These are phyloP conservation scores for Gyromitra esculenta DNA, from an alignment of 2,329 filamentous ascomycete genomes.

Conservation along the genomic window DNA sequence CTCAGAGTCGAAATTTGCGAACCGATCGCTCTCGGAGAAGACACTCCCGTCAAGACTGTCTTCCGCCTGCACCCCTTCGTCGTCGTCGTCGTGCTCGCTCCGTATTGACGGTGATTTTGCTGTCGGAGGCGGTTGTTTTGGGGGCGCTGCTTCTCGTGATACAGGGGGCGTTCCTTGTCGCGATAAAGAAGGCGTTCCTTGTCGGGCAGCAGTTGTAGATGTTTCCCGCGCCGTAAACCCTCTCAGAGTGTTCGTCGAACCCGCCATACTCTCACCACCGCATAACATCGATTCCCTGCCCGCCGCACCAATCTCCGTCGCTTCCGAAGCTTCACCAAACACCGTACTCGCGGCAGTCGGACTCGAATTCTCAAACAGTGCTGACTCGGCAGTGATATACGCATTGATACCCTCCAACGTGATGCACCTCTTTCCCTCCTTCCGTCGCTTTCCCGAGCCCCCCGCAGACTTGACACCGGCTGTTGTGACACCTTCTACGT, in stretches of 20 bases:
- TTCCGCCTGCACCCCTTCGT: conserved; percentile 19
- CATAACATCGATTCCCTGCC: conserved; percentile 33
- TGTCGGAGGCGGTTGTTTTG: neutral
- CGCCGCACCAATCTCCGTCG: conserved; percentile 33
- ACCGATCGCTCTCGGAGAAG: conserved; percentile 42
- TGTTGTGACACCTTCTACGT: conserved; percentile 66
- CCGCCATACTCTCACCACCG: conserved; percentile 19
- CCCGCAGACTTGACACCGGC: conserved; percentile 7
- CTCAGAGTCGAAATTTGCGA: conserved; percentile 43
- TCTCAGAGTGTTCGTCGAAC: conserved; percentile 37
- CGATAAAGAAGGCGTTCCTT: neutral
- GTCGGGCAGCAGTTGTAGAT: neutral
- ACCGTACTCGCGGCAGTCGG: conserved; percentile 38
- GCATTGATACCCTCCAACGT: conserved; percentile 50
- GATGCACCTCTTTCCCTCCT: conserved; percentile 54
- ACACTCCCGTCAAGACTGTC: conserved; percentile 21
- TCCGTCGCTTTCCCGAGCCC: conserved; percentile 35
- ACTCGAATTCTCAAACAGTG: conserved; percentile 40
- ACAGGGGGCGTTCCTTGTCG: neutral
- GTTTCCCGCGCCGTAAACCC: conserved; percentile 8
- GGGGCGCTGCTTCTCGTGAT: neutral
- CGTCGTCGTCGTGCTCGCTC: neutral
- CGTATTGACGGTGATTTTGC: no score
- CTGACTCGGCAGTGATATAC: conserved; percentile 49
- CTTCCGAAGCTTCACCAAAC: conserved; percentile 49